Percentiles rank a stretch among this genome's conserved stretches.
These are phyloP conservation scores for Achaetomiella virescens DNA, from an alignment of 495 filamentous ascomycete genomes.

Conservation along the genomic window DNA sequence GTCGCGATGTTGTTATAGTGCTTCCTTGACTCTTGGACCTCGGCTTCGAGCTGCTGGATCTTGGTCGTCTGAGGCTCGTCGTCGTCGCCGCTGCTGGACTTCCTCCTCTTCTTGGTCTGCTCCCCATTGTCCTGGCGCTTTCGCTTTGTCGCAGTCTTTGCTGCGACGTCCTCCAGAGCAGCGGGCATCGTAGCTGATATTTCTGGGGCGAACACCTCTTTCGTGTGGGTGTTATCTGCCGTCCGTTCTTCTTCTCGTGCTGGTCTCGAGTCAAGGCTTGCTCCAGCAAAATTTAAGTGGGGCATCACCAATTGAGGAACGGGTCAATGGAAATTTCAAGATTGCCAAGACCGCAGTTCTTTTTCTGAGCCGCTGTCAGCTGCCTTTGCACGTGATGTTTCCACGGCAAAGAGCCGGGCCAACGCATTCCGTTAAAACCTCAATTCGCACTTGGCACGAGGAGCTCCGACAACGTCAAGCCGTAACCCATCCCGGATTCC, in stretches of 20 bases:
- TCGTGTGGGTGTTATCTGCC: neutral
- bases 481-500: conserved; percentile 18
- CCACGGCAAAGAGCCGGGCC: conserved; percentile 27
- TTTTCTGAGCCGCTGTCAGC: neutral
- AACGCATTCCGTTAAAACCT: conserved; percentile 45
- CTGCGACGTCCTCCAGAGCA: conserved; percentile 14
- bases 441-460: conserved; percentile 34
- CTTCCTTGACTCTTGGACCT: conserved; percentile 75
- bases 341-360: neutral
- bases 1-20: conserved; percentile 89
- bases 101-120: conserved; percentile 45
- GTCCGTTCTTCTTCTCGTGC: neutral
- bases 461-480: conserved; percentile 34
- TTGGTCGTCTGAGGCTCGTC: conserved; percentile 44
- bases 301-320: conserved; percentile 1
- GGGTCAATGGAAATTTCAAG: conserved; percentile 2
- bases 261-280: neutral
- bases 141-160: conserved; percentile 35
- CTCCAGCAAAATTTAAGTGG: conserved; percentile 27
- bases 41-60: conserved; percentile 64
- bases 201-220: no score
- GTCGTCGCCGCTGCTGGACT: conserved; percentile 30
- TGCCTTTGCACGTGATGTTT: conserved; percentile 25
- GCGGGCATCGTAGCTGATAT: conserved; percentile 23
- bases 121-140: conserved; percentile 42